phyloP scores from a whole-genome alignment of 345 rosid genomes.

The Brassica rapa region DNA sequence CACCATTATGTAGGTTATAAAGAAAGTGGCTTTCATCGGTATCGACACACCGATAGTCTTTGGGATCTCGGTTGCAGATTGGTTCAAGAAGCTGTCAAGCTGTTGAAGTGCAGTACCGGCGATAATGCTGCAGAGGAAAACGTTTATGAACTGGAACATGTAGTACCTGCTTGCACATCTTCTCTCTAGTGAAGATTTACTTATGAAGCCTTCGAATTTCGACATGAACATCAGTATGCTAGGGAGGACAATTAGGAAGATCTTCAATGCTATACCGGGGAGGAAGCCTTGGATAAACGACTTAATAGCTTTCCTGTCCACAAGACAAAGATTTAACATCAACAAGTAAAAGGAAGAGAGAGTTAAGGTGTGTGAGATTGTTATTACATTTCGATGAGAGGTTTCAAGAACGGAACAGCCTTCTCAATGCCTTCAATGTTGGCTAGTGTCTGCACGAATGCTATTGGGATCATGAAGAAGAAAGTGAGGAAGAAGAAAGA shows the following conservation, averaged over 20 bases:
- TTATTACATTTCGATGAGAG: conserved; percentile 67
- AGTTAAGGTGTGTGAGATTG: conserved; percentile 5
- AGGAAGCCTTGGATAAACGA: conserved; percentile 94
- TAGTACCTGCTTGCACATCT: conserved; percentile 78
- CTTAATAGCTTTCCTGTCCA: conserved; percentile 66
- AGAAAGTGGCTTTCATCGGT: conserved; percentile 98
- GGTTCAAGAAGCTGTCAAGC: conserved; percentile 75
- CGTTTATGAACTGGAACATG: conserved; percentile 83
- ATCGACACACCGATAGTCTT: conserved; percentile 83
- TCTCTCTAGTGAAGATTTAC: conserved; percentile 75
- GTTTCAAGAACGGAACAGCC: conserved; percentile 73
- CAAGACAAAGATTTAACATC: neutral
- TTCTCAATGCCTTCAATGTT: conserved; percentile 91
- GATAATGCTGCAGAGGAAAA: conserved; percentile 93
- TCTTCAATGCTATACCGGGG: conserved; percentile 93
- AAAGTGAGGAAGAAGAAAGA: conserved; percentile 90
- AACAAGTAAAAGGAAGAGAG: neutral
- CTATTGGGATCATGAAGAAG: conserved; percentile 96
- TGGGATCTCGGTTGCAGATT: conserved; percentile 86
- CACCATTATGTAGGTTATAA: conserved; percentile 92
- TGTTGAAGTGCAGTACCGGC: conserved; percentile 95
- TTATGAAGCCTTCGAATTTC: conserved; percentile 88
- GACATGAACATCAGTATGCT: conserved; percentile 89
- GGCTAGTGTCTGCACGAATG: conserved; percentile 87
- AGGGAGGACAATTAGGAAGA: conserved; percentile 84